A percentile compares a stretch with the other conserved stretches of the same genome.
phyloP scores from a whole-genome alignment of 148 eudicot species.

The Nepenthes mirabilis region DNA sequence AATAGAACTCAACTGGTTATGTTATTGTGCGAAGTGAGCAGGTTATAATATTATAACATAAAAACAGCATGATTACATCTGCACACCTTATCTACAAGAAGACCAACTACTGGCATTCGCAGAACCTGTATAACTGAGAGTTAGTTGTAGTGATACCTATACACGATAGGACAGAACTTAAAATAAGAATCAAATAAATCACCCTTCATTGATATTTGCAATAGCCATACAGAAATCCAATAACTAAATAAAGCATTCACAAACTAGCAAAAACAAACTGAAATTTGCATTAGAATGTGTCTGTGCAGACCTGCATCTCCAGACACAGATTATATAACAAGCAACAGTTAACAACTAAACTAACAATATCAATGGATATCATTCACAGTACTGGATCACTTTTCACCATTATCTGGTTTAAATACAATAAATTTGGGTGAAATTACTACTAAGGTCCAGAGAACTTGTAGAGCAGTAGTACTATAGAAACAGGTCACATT shows the following conservation, averaged over 20 bases:
- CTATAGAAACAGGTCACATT: too few relatives aligned
- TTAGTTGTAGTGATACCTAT: background rate
- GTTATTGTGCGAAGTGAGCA: background rate
- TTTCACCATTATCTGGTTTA: too few relatives aligned
- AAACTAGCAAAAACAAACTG: too few relatives aligned
- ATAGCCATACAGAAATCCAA: too few relatives aligned
- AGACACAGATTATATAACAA: too few relatives aligned
- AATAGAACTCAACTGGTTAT: background rate
- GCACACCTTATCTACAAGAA: conserved; percentile 66
- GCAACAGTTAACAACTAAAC: background rate
- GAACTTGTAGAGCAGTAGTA: too few relatives aligned
- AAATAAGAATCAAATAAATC: background rate
- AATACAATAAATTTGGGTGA: too few relatives aligned
- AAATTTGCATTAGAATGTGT: too few relatives aligned
- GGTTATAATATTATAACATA: background rate
- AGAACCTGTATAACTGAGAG: conserved; percentile 40
- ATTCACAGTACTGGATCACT: too few relatives aligned
- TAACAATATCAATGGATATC: background rate
- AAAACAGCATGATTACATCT: background rate
- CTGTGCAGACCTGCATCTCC: too few relatives aligned
- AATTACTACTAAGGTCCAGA: too few relatives aligned
- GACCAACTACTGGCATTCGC: conserved; percentile 55
- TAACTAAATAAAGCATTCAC: too few relatives aligned
- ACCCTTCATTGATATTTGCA: background rate
- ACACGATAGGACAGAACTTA: background rate